Evolutionary conservation across 2,329 filamentous ascomycete genomes (phyloP).

Genomic region (Penicillium sp.): DNA sequence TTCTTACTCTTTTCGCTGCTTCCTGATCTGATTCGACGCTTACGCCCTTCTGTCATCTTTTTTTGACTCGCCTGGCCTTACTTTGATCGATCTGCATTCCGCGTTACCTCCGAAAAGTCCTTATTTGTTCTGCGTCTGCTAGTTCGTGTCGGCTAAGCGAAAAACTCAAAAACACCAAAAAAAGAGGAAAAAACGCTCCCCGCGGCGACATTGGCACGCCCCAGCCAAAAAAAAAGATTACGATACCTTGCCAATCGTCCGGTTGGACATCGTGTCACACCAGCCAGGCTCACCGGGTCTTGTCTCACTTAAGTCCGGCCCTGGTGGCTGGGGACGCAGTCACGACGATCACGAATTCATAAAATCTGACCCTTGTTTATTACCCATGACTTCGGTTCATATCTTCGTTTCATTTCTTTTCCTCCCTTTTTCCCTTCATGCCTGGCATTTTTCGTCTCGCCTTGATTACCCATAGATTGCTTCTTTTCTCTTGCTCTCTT

Average conservation of each 20-base stretch:
- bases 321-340: conserved; percentile 27
- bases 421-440: conserved; percentile 32
- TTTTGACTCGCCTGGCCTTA: conserved; percentile 23
- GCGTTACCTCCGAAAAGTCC: conserved; percentile 33
- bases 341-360: conserved; percentile 39
- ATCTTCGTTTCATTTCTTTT: conserved; percentile 35
- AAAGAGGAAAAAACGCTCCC: conserved; percentile 34
- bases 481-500: conserved; percentile 28
- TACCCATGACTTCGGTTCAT: conserved; percentile 34
- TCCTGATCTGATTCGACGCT: conserved; percentile 23
- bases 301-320: not conserved
- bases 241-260: conserved; percentile 1
- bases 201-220: conserved; percentile 28
- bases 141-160: conserved; percentile 26
- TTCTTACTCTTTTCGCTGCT: conserved; percentile 18
- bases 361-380: conserved; percentile 29
- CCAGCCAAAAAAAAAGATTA: conserved; percentile 14
- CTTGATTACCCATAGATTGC: conserved; percentile 40
- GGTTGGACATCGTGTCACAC: conserved; percentile 3
- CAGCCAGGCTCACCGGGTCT: conserved; percentile 13
- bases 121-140: conserved; percentile 30
- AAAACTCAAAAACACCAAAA: conserved; percentile 31
- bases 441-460: conserved; percentile 38
- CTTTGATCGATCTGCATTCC: conserved; percentile 35
- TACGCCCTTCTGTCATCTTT: conserved; percentile 25